phyloP scores from a whole-genome alignment of 140 eudicot species.

The Oenanthe javanica region DNA sequence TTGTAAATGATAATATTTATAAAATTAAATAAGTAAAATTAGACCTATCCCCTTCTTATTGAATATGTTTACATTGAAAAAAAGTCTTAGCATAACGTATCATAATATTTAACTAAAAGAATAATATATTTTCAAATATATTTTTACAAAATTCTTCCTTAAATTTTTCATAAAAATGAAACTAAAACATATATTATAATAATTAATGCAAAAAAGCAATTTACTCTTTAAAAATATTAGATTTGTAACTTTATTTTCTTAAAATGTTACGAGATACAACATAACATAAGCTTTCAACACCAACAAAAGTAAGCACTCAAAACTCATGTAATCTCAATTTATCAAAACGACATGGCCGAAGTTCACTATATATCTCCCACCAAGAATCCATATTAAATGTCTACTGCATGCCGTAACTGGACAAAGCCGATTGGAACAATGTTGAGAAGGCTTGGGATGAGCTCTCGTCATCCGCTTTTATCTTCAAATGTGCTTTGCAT shows the following conservation, averaged over 20 bases:
- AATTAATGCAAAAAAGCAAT: too few species aligned
- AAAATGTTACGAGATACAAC: not conserved
- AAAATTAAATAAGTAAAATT: too few species aligned
- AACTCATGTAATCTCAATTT: not conserved
- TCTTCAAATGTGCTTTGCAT: conserved; percentile 70
- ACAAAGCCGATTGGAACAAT: conserved; percentile 71
- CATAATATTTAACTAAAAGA: too few species aligned
- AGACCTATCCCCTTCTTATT: too few species aligned
- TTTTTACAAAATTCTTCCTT: too few species aligned
- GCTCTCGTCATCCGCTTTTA: conserved; percentile 80
- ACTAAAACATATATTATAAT: too few species aligned
- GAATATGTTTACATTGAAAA: too few species aligned
- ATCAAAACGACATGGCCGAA: not conserved
- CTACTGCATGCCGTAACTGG: conserved; percentile 35
- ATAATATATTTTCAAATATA: too few species aligned
- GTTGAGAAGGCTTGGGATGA: conserved; percentile 54
- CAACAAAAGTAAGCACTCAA: not conserved
- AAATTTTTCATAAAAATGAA: too few species aligned
- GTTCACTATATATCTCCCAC: not conserved
- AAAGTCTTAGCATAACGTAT: too few species aligned
- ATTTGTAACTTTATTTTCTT: not conserved
- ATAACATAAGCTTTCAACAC: not conserved
- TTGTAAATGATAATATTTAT: too few species aligned
- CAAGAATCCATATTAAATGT: not conserved
- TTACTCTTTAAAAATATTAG: too few species aligned